Evolutionary conservation across 306 rosid genomes (phyloP), one percentile per base, ranked within the genome.

Genomic region (Echinosophora koreensis): DNA sequence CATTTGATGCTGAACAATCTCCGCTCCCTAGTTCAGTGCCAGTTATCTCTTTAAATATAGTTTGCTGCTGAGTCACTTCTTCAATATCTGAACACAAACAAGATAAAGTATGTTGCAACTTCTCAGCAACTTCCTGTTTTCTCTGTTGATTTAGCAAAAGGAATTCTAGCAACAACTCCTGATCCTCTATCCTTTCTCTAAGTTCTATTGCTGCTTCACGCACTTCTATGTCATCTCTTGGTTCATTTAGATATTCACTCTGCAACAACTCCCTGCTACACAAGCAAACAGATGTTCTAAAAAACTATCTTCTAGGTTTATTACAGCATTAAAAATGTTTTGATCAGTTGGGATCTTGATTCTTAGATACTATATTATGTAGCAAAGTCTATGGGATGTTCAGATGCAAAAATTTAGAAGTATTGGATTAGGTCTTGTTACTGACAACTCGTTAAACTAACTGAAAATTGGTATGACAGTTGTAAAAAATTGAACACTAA

Each of bases 141-240:
- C 91, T 89, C 71, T 91, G 94, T 83, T 91, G 91, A 76, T 87
- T 78, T 73, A 87, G 89, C 82, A 86, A 73, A 73, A 96, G 96
- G 70, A 92, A 96, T 76, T 96, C 98, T 41, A 92, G 90, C 74
- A 96, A 80, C 78, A 96, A 81, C 58, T 92, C 99, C 81, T 92
- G 89, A 81, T 96, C 97, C 82, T 89, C 96, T 74, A 92, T 82
- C 82, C 77, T 87, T 82, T 92, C 88, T 71, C 94, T 77, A 34
- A 96, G 98, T 76, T 92, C 90, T 79, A 88, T 73, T 4, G 94
- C 97, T 22, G 93, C 98, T 84, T 96, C 98, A 16, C 96, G 93
- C 62, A 92, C 96, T 85, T 82, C 93, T 71, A 91, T 77, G 30
- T 92, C 89, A 80, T 89, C 96, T 84, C 92, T 85, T 22, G 90